Evolutionary conservation across 2,329 filamentous ascomycete genomes (phyloP).

Genomic region (Microsporum audouinii): DNA sequence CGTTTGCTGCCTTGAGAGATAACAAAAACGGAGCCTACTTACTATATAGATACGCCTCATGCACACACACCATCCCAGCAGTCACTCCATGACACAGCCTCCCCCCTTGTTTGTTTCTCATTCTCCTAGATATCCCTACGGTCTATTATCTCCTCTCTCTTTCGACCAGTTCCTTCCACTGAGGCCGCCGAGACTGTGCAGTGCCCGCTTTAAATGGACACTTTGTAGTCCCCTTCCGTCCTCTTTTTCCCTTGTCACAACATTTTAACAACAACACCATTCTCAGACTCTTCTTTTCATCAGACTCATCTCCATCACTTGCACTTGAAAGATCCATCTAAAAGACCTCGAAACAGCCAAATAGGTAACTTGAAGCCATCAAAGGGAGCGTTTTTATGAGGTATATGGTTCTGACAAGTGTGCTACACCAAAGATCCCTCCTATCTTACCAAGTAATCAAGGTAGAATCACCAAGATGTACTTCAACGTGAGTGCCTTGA

Average conservation of each 20-base stretch:
- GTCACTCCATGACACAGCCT: background rate
- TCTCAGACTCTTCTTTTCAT: background rate
- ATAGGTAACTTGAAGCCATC: background rate
- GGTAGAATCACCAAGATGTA: background rate
- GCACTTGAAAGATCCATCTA: background rate
- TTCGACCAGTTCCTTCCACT: background rate
- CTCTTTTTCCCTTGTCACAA: background rate
- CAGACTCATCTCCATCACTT: background rate
- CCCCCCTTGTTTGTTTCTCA: background rate
- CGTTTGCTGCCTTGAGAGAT: background rate
- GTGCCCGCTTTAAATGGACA: background rate
- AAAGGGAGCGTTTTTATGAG: background rate
- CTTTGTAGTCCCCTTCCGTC: background rate
- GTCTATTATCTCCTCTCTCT: background rate
- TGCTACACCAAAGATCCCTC: background rate
- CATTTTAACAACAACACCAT: background rate
- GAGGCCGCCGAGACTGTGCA: constrained; percentile 1
- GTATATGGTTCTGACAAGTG: background rate
- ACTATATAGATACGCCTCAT: constrained; percentile 1
- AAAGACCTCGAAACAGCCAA: background rate
- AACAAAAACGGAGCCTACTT: background rate
- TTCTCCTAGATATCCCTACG: background rate
- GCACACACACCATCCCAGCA: background rate
- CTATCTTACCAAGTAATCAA: background rate
- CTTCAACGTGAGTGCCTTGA: constrained; percentile 3